Conservation (phyloP, 2,329 filamentous ascomycete species). For the Alternaria ethzedia region DNA sequence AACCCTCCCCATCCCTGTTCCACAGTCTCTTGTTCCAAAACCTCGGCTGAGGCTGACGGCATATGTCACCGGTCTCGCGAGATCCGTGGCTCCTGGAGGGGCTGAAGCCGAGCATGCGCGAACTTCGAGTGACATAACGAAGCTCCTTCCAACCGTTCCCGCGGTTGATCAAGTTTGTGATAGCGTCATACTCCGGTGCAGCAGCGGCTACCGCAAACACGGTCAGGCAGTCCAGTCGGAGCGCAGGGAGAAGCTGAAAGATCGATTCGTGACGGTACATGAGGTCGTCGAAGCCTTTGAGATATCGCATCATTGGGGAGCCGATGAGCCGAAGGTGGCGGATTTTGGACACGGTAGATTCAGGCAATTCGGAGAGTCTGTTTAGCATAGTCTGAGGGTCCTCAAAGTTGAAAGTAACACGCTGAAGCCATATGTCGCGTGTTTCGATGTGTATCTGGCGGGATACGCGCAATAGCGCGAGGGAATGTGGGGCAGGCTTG, state of each 20-base stretch:
- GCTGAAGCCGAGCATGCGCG: slow-evolving; percentile 22
- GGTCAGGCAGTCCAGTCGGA: slow-evolving; percentile 17
- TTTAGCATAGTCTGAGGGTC: slow-evolving; percentile 20
- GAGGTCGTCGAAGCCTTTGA: slow-evolving; percentile 21
- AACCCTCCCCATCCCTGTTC: slow-evolving; percentile 12
- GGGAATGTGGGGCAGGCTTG: slow-evolving; percentile 18
- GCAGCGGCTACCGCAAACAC: slow-evolving; percentile 16
- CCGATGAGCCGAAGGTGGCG: slow-evolving; percentile 16
- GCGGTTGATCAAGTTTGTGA: slow-evolving; percentile 18
- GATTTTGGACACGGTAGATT: slow-evolving; percentile 16
- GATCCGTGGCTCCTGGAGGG: slow-evolving; percentile 17
- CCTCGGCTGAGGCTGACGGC: slow-evolving; percentile 15
- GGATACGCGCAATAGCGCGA: slow-evolving; percentile 17
- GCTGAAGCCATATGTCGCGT: slow-evolving; percentile 19
- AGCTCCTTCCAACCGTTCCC: slow-evolving; percentile 24
- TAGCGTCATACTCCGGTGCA: slow-evolving; percentile 19
- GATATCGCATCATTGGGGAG: slow-evolving; percentile 21
- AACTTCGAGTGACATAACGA: slow-evolving; percentile 16
- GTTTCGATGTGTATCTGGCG: slow-evolving; percentile 19
- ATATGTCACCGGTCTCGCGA: slow-evolving; percentile 17
- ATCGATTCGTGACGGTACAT: slow-evolving; percentile 21
- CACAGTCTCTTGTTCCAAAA: slow-evolving; percentile 14
- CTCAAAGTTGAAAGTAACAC: slow-evolving; percentile 19
- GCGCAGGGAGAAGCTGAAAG: slow-evolving; percentile 19
- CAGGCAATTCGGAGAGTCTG: slow-evolving; percentile 11